Evolutionary conservation across 345 rosid species (phyloP), one percentile per base, ranked within the genome.

Genomic region (Limnanthes douglasii): DNA sequence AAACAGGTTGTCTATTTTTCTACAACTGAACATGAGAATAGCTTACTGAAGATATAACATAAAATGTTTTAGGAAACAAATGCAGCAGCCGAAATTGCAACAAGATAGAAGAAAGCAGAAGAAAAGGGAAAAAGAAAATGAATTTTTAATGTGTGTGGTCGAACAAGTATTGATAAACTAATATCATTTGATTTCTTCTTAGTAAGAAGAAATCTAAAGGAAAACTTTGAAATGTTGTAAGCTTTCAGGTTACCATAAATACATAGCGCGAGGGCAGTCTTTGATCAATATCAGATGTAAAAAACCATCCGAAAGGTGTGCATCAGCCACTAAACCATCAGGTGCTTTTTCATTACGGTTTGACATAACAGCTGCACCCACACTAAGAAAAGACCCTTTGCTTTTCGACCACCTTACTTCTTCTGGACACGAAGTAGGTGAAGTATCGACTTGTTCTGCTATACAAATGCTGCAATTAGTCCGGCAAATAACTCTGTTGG

Each of bases 311-410:
- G 90, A 73, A 25, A 83, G 86, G 65, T 88, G 95, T 43, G 97
- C 97, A 58, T 88, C 95, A 14, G 74, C 90, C 31, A 88, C 97
- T 50, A 88, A 66, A 39, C 97, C 97, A 56, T 88, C 97, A 11
- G 93, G 97, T 13, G 97, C 93, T 64, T 65, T 57, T 62, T 82
- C 93, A 44, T 82, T 88, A 48, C 90, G 70, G 64, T 79, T 78
- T 33, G 97, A 75, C 34, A 78, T 88, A 18, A 83, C 45, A 27
- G 97, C 97, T 32, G 90, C 97, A 35, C 93, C 95, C 50, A 83
- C 53, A 15, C 97, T 83, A 30, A 83, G 68, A 63, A 71, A 88
- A 42, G 57, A 39, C 13, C 97, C 97, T 66, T 30, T 78, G 13
- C 72, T 48, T 62, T 41, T 73, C 54, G 23, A 29, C 95, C 95